Evolutionary conservation across 257 asterid genomes (phyloP).

Genomic region (Cinchona pubescens): DNA sequence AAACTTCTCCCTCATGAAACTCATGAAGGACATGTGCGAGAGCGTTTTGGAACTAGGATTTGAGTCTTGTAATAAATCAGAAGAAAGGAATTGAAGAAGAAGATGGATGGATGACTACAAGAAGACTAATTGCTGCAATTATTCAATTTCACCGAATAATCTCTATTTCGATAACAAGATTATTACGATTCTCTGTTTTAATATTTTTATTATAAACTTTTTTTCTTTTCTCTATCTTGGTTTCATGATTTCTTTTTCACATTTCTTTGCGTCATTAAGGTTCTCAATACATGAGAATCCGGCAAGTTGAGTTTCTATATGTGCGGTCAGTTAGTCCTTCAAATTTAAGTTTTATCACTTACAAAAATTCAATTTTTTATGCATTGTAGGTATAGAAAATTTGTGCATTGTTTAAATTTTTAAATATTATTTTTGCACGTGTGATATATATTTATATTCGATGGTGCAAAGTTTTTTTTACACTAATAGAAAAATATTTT

Average conservation of each 20-base stretch:
- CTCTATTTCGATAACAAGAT: neutral
- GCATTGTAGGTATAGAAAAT: no score
- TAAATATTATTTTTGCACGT: no score
- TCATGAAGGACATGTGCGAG: constrained; percentile 60
- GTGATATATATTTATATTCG: no score
- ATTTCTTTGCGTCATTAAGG: no score
- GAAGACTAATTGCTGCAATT: neutral
- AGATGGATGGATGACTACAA: neutral
- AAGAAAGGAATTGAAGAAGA: neutral
- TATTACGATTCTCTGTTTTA: neutral
- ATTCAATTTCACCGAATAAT: neutral
- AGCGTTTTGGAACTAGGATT: constrained; percentile 46
- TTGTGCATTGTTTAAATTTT: no score
- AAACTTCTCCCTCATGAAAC: constrained; percentile 39
- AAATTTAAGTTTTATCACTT: neutral
- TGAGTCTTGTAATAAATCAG: constrained; percentile 19
- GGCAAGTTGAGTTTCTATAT: neutral
- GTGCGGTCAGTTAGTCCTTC: neutral
- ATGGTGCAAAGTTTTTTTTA: no score
- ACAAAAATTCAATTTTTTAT: no score
- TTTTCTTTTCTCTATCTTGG: neutral
- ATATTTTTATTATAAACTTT: neutral
- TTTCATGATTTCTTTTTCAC: neutral
- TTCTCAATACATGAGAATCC: neutral
- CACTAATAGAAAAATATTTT: no score